Evolutionary conservation across 371 early-diverging fungal genomes (phyloP).

Genomic region (Choanephora cucurbitarum): DNA sequence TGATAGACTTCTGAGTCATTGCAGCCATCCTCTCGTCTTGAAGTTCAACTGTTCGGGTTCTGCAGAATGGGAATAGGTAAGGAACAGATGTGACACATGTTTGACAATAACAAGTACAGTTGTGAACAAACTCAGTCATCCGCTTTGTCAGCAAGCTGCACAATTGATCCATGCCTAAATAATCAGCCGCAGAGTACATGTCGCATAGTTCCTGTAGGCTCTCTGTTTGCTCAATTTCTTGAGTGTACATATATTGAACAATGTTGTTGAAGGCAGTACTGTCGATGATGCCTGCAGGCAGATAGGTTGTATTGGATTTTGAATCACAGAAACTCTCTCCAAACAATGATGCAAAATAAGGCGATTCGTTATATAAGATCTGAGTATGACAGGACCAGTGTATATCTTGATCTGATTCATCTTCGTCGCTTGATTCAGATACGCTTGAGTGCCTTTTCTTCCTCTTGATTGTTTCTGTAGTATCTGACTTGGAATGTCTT

Average conservation of each 20-base stretch:
- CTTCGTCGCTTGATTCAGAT: neutral
- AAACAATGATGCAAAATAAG: constrained; percentile 46
- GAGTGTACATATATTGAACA: constrained; percentile 39
- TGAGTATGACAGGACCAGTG: constrained; percentile 39
- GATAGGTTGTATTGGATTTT: constrained; percentile 24
- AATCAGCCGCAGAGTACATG: constrained; percentile 37
- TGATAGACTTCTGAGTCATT: constrained; percentile 23
- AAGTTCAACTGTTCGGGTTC: constrained; percentile 17
- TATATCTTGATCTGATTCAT: neutral
- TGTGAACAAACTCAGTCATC: constrained; percentile 20
- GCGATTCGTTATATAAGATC: constrained; percentile 33
- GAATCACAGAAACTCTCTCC: constrained; percentile 38
- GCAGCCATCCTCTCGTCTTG: constrained; percentile 25
- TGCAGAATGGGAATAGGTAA: constrained; percentile 20
- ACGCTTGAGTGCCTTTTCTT: neutral
- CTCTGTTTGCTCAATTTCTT: constrained; percentile 15
- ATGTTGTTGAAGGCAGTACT: constrained; percentile 19
- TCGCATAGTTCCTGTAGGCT: constrained; percentile 18
- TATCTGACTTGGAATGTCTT: constrained; percentile 12
- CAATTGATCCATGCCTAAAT: constrained; percentile 35
- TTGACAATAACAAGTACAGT: constrained; percentile 29
- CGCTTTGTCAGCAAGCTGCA: constrained; percentile 16
- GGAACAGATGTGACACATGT: constrained; percentile 24
- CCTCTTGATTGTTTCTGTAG: neutral
- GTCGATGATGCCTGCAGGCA: constrained; percentile 33